Percentiles rank a stretch among this genome's conserved stretches.
Evolutionary conservation across 2,329 filamentous ascomycete species (phyloP).

Genomic region (Helotiales sp.): DNA sequence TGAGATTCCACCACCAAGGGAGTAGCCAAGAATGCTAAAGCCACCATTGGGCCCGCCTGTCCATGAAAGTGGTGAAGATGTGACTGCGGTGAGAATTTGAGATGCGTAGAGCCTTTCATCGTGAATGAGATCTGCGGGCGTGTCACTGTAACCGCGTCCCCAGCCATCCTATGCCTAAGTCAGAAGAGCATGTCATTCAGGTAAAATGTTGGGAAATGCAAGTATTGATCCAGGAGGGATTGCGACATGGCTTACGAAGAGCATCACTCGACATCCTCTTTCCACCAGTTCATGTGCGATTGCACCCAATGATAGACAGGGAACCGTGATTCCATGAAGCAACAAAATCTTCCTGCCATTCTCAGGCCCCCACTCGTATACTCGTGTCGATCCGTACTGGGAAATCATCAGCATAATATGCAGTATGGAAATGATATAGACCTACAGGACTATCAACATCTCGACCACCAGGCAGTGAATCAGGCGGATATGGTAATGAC

Average conservation of each 20-base stretch:
- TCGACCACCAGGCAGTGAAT: constrained; percentile 67
- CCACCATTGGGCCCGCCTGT: constrained; percentile 35
- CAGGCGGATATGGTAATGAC: constrained; percentile 63
- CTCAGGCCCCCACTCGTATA: constrained; percentile 80
- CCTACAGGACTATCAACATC: constrained; percentile 60
- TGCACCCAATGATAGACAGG: constrained; percentile 66
- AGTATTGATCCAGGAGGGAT: no score
- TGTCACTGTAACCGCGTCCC: constrained; percentile 76
- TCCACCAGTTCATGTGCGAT: constrained; percentile 65
- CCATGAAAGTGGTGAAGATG: constrained; percentile 62
- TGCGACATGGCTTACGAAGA: no score
- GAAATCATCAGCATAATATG: not conserved
- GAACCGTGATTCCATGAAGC: constrained; percentile 80
- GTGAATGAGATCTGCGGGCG: constrained; percentile 51
- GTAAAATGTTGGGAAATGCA: no score
- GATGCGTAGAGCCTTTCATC: constrained; percentile 64
- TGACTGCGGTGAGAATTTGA: constrained; percentile 65
- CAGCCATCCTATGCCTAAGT: constrained; percentile 70
- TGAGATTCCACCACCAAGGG: constrained; percentile 73
- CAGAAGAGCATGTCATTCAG: no score
- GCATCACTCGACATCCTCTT: constrained; percentile 70
- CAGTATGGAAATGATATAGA: not conserved
- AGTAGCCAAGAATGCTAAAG: constrained; percentile 78
- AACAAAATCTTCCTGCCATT: constrained; percentile 71
- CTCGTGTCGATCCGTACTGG: constrained; percentile 65